These are phyloP conservation scores for Phtheirospermum japonicum DNA, from an alignment of 257 asterid species.

Conservation along the genomic window DNA sequence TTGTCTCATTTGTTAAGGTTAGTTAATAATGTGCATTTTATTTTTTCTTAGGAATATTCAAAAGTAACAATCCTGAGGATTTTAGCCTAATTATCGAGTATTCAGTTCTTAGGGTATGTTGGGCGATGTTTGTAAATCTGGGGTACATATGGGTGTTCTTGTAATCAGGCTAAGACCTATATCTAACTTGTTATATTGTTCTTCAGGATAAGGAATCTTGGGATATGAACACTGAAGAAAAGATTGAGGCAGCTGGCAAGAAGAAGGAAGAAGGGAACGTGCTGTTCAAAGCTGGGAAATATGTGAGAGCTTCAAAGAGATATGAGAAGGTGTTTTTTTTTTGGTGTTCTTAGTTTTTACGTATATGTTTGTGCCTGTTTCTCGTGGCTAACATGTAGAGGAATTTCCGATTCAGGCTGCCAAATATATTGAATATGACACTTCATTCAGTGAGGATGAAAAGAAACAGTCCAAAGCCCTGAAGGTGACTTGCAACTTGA, in stretches of 20 bases:
- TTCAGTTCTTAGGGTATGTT: too few relatives aligned
- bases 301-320: conserved; percentile 58
- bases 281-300: conserved; percentile 60
- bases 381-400: conserved; percentile 3
- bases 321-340: conserved; percentile 54
- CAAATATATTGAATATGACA: conserved; percentile 56
- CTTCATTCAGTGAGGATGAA: conserved; percentile 56
- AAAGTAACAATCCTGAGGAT: too few relatives aligned
- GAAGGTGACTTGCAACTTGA: conserved; percentile 52
- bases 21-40: neutral
- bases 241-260: conserved; percentile 65
- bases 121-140: too few relatives aligned
- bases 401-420: conserved; percentile 65
- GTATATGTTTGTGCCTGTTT: neutral
- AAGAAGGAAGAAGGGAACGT: conserved; percentile 75
- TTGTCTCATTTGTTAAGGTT: conserved; percentile 64
- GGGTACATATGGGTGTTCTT: too few relatives aligned
- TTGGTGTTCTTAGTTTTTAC: neutral
- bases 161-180: neutral
- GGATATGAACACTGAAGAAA: conserved; percentile 64
- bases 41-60: too few relatives aligned
- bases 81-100: too few relatives aligned
- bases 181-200: neutral
- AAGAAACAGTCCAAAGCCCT: conserved; percentile 54
- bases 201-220: conserved; percentile 72